Conservation (phyloP, 73 alveolate genomes). For the Tetrahymena thermophila region DNA sequence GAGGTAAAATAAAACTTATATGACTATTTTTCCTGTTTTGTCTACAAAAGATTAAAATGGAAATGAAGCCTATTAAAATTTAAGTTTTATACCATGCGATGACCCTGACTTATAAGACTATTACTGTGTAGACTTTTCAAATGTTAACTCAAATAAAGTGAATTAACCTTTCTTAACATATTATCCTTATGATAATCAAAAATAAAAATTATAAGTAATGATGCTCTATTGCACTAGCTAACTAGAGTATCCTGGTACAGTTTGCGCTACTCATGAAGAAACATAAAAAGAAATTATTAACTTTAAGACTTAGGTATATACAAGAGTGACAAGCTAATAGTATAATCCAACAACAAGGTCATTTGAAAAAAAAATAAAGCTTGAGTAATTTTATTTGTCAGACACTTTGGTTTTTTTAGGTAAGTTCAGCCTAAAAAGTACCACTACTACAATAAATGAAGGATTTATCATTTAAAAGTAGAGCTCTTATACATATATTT, state of each 20-base stretch:
- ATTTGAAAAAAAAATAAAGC: not conserved
- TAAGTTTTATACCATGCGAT: not conserved
- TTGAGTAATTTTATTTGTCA: not conserved
- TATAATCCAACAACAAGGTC: not conserved
- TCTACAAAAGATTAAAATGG: not conserved
- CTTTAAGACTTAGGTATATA: not conserved
- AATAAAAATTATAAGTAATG: not conserved
- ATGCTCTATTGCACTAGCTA: not conserved
- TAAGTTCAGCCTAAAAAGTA: not conserved
- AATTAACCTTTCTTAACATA: not conserved
- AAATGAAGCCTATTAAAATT: not conserved
- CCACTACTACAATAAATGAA: not conserved
- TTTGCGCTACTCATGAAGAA: not conserved
- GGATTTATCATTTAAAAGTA: not conserved
- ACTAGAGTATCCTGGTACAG: not conserved
- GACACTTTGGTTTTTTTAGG: not conserved
- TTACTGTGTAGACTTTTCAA: not conserved
- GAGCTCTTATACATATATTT: not conserved
- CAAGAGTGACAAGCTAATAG: not conserved
- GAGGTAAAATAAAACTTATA: not conserved
- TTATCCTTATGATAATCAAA: not conserved
- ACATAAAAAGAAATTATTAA: not conserved
- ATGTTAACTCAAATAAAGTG: not conserved
- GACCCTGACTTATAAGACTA: not conserved
- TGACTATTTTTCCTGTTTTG: not conserved